Evolutionary conservation across 2,329 filamentous ascomycete species (phyloP).

Genomic region (Aureobasidium sp.): DNA sequence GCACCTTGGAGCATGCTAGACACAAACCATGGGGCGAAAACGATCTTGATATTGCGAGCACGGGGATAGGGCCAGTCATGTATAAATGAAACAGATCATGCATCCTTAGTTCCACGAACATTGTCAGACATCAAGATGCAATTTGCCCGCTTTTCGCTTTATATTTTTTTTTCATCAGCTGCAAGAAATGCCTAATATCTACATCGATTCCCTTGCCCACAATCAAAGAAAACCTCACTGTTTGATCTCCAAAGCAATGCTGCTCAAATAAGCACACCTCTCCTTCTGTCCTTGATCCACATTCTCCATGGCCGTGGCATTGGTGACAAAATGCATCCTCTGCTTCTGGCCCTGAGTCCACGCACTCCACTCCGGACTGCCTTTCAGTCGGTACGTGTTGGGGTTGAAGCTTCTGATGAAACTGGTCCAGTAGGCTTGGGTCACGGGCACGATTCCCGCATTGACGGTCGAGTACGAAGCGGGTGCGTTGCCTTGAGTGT

Average conservation of each 20-base stretch:
- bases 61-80: no score
- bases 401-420: constrained; percentile 63
- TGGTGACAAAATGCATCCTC: constrained; percentile 34
- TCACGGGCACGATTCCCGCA: constrained; percentile 49
- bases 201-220: no score
- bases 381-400: constrained; percentile 46
- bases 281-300: constrained; percentile 32
- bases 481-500: constrained; percentile 45
- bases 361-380: constrained; percentile 47
- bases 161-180: no score
- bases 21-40: no score
- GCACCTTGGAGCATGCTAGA: no score
- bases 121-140: no score
- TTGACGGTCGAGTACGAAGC: constrained; percentile 53
- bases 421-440: constrained; percentile 67
- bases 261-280: constrained; percentile 44
- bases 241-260: constrained; percentile 42
- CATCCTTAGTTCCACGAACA: no score
- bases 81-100: no score
- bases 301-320: constrained; percentile 35
- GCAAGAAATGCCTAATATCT: no score
- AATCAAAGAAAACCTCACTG: no score
- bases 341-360: constrained; percentile 32
- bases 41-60: no score
- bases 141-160: no score